Conservation (phyloP, 2,329 filamentous ascomycete genomes). For the Neocucurbitaria cava region DNA sequence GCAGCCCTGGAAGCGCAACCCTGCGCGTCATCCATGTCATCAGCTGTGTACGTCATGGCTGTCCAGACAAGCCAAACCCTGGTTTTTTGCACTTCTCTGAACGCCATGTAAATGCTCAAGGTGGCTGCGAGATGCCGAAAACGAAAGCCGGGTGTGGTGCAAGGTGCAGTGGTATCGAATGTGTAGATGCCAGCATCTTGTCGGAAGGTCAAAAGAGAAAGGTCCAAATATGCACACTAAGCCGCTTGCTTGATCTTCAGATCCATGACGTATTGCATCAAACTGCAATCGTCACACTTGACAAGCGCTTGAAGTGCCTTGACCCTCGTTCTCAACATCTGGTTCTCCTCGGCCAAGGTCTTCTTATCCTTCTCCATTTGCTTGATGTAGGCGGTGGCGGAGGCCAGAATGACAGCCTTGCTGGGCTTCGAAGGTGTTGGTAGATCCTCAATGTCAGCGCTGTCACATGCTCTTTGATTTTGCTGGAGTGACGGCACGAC, state of each 20-base stretch:
- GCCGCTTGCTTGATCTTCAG: conserved; percentile 45
- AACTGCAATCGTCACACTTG: conserved; percentile 55
- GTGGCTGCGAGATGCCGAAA: not conserved
- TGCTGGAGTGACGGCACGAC: conserved; percentile 52
- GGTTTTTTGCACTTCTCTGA: conserved; percentile 12
- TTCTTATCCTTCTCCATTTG: conserved; percentile 54
- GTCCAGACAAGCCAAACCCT: conserved; percentile 14
- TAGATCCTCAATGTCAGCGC: conserved; percentile 53
- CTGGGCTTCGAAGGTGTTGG: conserved; percentile 51
- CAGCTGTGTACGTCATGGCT: conserved; percentile 2
- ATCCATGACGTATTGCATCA: conserved; percentile 54
- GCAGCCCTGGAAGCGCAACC: not conserved
- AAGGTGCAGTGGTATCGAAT: not conserved
- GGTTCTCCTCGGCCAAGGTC: conserved; percentile 48
- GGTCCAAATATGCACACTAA: not conserved
- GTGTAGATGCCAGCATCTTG: conserved; percentile 20
- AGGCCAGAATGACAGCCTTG: conserved; percentile 57
- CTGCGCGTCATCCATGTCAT: not conserved
- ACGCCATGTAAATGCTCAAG: conserved; percentile 26
- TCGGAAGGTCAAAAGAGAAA: not conserved
- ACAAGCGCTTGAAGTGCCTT: conserved; percentile 54
- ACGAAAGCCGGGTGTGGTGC: conserved; percentile 3
- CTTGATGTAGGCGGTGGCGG: conserved; percentile 56
- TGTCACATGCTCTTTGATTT: conserved; percentile 42
- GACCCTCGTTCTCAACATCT: conserved; percentile 47